Evolutionary conservation across 1,284 basidiomycete genomes (phyloP), one percentile per base, ranked within the genome.

Genomic region (Puccinia novopanici): DNA sequence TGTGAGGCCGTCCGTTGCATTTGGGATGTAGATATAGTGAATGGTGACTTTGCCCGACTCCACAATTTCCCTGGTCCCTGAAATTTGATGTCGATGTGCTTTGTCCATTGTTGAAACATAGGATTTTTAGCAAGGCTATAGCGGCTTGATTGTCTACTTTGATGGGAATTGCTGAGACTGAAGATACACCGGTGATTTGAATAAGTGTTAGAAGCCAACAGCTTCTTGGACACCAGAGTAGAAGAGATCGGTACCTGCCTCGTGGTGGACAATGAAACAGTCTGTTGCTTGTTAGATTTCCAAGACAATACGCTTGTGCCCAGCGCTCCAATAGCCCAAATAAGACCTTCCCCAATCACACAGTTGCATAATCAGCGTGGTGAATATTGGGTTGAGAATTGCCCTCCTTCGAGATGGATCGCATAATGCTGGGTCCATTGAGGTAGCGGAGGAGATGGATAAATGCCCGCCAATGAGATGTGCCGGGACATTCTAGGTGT

Each of bases 321-420:
- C 40, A 9, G 63, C 19, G n/a, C n/a, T n/a, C 0, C 63, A 3
- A 17, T 45, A 75, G 1, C 57, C 73, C 1, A 40, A 61, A 22
- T 55, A 45, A 0, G 54, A 74, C n/a, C 71, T 30, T 0, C 54
- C 42, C 52, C 19, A 4, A 40, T 17, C 6, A 13, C 15, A 27
- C 55, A 54, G 24, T 59, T 59, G 52, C 71, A 13, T 40, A 57
- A 10, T 72, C 70, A 9, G 70, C 71, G 15, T 74, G 3, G 65
- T 48, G 42, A 54, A 54, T 22, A 74, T 42, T 50, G 22, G 2
- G 22, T n/a, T 8, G 17, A 0, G 2, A 0, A 8, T 2, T n/a
- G n/a, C n/a, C 17, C 15, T 2, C 22, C 22, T 2, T 8, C 52
- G 2, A 54, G 1, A 8, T 8, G 2, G 22, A 54, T 8, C 1